Percentiles rank a stretch among this genome's conserved stretches.
phyloP scores from a whole-genome alignment of 2,329 filamentous ascomycete species.

The Allantophomopsis lycopodina region DNA sequence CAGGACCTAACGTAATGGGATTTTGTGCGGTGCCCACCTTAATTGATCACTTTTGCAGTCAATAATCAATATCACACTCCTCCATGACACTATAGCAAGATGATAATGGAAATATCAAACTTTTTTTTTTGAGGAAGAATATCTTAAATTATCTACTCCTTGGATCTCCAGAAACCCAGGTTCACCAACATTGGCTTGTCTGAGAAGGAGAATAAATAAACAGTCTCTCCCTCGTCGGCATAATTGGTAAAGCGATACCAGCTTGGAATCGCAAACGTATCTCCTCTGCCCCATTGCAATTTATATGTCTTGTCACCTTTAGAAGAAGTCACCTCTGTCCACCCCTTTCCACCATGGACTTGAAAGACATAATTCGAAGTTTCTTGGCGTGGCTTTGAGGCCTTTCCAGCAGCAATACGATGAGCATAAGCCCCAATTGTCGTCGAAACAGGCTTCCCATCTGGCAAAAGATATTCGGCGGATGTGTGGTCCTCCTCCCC shows the following conservation, averaged over 20 bases:
- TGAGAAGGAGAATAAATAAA: slow-evolving; percentile 26
- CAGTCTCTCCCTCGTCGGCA: slow-evolving; percentile 16
- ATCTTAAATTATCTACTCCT: neutral
- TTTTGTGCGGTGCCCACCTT: too few species aligned
- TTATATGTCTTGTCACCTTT: slow-evolving; percentile 8
- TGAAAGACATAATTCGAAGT: slow-evolving; percentile 26
- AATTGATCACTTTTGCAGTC: too few species aligned
- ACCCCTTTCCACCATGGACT: slow-evolving; percentile 22
- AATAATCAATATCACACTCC: too few species aligned
- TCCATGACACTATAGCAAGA: too few species aligned
- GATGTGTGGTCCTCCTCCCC: slow-evolving; percentile 9
- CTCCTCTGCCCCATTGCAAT: slow-evolving; percentile 21
- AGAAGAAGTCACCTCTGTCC: slow-evolving; percentile 14
- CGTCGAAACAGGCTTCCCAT: slow-evolving; percentile 14
- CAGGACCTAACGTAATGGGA: too few species aligned
- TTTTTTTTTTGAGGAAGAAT: too few species aligned
- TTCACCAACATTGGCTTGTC: slow-evolving; percentile 26
- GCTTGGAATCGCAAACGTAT: slow-evolving; percentile 27
- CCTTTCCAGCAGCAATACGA: slow-evolving; percentile 17
- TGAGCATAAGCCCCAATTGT: slow-evolving; percentile 24
- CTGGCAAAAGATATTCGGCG: slow-evolving; percentile 17
- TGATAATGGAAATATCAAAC: too few species aligned
- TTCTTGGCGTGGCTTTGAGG: slow-evolving; percentile 20
- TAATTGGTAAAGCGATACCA: slow-evolving; percentile 25
- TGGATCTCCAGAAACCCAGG: slow-evolving; percentile 14